Percentiles rank a stretch among this genome's conserved stretches.
phyloP scores from a whole-genome alignment of 1,139 yeast genomes.

The Citeromyces hawaiiensis region DNA sequence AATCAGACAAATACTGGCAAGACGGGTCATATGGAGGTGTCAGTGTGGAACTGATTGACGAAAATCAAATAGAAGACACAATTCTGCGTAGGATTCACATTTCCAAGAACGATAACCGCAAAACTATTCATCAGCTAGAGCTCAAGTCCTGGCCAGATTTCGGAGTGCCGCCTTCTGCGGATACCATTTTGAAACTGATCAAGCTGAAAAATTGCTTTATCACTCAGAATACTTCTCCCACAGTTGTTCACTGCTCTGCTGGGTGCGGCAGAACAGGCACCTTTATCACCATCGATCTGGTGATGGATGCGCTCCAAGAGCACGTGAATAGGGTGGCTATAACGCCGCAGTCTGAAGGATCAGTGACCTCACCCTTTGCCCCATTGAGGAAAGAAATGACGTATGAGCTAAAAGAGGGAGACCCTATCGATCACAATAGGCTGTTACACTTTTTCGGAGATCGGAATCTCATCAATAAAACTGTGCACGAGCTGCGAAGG shows the following conservation, averaged over 20 bases:
- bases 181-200: conserved; percentile 39
- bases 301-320: conserved; percentile 17
- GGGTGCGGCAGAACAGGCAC: conserved; percentile 93
- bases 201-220: conserved; percentile 29
- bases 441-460: not conserved
- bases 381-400: not conserved
- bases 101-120: conserved; percentile 7
- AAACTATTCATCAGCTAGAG: conserved; percentile 47
- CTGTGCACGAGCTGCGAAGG: conserved; percentile 30
- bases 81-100: conserved; percentile 9
- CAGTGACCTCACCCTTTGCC: conserved; percentile 3
- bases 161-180: conserved; percentile 46
- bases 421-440: not conserved
- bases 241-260: conserved; percentile 76
- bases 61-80: conserved; percentile 13
- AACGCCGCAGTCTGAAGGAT: not conserved
- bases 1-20: conserved; percentile 45
- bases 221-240: conserved; percentile 19
- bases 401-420: not conserved
- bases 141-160: conserved; percentile 75
- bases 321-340: not conserved
- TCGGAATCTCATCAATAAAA: conserved; percentile 1
- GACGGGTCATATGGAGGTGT: conserved; percentile 4
- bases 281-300: conserved; percentile 61
- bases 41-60: conserved; percentile 9